Conservation (phyloP, 2,329 filamentous ascomycete species). For the Pseudocercospora eumusae region DNA sequence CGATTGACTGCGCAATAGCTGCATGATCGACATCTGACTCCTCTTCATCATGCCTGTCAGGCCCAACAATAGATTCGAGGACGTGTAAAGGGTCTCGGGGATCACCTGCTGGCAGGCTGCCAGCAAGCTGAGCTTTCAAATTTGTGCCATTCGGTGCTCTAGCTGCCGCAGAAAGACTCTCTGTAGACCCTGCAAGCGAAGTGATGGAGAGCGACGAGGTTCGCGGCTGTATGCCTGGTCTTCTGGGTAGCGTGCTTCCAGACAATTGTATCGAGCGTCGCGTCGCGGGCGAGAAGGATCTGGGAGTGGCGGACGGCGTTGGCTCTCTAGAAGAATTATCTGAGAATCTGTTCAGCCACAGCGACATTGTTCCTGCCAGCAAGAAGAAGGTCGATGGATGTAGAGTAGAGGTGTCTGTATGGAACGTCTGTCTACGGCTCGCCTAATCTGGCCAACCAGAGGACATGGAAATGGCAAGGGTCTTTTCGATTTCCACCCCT, state of each 20-base stretch:
- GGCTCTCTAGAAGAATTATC: constrained; percentile 53
- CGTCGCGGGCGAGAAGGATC: constrained; percentile 69
- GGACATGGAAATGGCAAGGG: neutral
- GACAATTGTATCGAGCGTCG: constrained; percentile 68
- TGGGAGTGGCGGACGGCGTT: constrained; percentile 62
- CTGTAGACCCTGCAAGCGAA: constrained; percentile 70
- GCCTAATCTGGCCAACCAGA: neutral
- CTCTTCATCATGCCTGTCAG: constrained; percentile 24
- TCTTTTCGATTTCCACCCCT: neutral
- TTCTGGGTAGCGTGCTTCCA: constrained; percentile 67
- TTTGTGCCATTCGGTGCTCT: constrained; percentile 68
- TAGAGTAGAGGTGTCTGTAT: neutral
- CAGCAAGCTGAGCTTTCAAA: constrained; percentile 60
- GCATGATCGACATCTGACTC: constrained; percentile 43
- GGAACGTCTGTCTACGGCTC: neutral
- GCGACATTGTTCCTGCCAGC: constrained; percentile 41
- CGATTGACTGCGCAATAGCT: constrained; percentile 64
- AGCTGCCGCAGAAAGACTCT: constrained; percentile 68
- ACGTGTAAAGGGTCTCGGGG: constrained; percentile 71
- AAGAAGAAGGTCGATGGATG: neutral
- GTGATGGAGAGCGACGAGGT: constrained; percentile 78
- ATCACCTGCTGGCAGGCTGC: constrained; percentile 52
- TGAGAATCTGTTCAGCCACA: constrained; percentile 88
- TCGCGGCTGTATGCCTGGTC: constrained; percentile 67
- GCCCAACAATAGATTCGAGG: constrained; percentile 62